These are phyloP conservation scores for Starmera stellimalicola DNA, from an alignment of 1,139 yeast genomes.

Conservation along the genomic window DNA sequence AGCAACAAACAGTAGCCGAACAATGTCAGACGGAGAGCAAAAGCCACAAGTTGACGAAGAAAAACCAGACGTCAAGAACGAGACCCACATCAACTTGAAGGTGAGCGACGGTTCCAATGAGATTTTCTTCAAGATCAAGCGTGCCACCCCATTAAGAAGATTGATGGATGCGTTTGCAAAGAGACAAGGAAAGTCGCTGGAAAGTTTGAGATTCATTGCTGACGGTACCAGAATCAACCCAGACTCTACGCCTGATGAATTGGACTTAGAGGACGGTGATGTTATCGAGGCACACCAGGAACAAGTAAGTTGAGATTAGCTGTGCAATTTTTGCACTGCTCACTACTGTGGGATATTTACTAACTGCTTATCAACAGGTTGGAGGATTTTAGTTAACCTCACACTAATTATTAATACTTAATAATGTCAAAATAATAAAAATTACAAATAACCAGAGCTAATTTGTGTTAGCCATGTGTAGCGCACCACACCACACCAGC, in stretches of 20 bases:
- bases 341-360: background rate
- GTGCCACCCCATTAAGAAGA: slow-evolving; percentile 86
- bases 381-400: slow-evolving; percentile 15
- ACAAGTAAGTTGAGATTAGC: slow-evolving; percentile 83
- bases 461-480: no score
- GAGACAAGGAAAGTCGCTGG: slow-evolving; percentile 87
- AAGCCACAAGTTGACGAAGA: slow-evolving; percentile 28
- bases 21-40: slow-evolving; percentile 24
- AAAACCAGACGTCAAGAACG: slow-evolving; percentile 55
- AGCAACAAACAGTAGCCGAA: background rate
- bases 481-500: no score
- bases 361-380: slow-evolving; percentile 7
- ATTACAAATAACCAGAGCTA: no score
- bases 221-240: slow-evolving; percentile 90
- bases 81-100: slow-evolving; percentile 80
- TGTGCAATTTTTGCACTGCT: background rate
- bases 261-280: slow-evolving; percentile 92
- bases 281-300: slow-evolving; percentile 97
- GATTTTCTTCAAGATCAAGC: slow-evolving; percentile 90
- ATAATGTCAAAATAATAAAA: background rate
- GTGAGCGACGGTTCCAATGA: slow-evolving; percentile 92
- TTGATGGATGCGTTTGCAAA: slow-evolving; percentile 97
- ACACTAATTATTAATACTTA: background rate
- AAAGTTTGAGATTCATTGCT: slow-evolving; percentile 76
- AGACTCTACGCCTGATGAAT: slow-evolving; percentile 83